Base-by-base conservation (phyloP, 495 filamentous ascomycete species). In the Aspergillus mulundensis region DNA sequence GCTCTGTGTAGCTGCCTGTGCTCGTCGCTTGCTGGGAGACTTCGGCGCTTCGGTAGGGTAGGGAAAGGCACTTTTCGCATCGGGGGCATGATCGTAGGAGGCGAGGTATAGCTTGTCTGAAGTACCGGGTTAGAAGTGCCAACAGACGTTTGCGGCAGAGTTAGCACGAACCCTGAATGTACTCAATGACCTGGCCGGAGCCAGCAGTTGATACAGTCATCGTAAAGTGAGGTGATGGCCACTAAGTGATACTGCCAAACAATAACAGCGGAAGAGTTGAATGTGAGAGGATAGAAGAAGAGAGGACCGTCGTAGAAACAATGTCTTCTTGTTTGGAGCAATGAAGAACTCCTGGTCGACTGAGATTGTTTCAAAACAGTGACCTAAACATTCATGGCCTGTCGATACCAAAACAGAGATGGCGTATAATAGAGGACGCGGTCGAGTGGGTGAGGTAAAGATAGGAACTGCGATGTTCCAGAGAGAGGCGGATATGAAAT, bases 21-120 rank as follows among this genome's bases (percentile, higher is more conserved):
- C 79, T 70, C 85, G 80, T 32, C 88, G 84, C 76, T 96, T 97
- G 66, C 73, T 82, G 7, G 91, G 91, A 16, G 86, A 86, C 47
- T 75, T 73, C 30, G 80, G 76, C 16, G 82, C 75, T 14, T 82
- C 76, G 14, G 80, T 68, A 20, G 86, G 82, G 66, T 90, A 96
- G 49, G 94, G 94, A 70, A 99, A 97, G 40, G 87, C 82, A 3
- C 94, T 96, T 62, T 85, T 79, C 36, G 81, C 82, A 55, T 83
- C 85, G 21, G 94, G 94, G 15, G 89, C 73, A 54, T 89, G 84
- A 42, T 90, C 86, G 67, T 97, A 99, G 45, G 91, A 89, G 55
- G 90, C 95, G 53, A 97, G 84, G 69, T 97, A 99, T 25, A 99
- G 81, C 40, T 91, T 91, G 71, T 96, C 94, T 97, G 72, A 60